Base-by-base conservation (phyloP, 2,329 filamentous ascomycete species). In the Arachnomyces sp. region DNA sequence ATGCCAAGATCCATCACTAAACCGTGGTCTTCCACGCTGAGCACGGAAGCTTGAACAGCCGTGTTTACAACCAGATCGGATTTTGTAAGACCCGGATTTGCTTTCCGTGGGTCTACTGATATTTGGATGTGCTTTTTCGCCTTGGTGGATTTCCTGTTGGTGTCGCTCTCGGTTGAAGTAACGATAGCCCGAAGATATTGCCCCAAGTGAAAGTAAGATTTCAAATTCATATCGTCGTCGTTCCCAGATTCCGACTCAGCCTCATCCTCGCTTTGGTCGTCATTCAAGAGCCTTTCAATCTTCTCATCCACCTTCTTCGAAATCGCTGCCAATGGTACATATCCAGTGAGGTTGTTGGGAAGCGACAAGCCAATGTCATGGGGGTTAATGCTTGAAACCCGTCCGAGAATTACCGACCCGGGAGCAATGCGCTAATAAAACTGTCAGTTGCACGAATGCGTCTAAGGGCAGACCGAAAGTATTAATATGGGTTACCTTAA, bases 21-120 rank as follows among this genome's bases (percentile, higher is more conserved):
- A 46, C 92, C 92, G 56, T 95, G 89, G 53, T 98, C 93, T 63
- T 98, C 90, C n/a, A 93, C 83, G 62, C 90, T 98, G 37, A 76
- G 66, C 17, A 98, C 82, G 0, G 88, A 83, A 2, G 88, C 90
- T 74, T 96, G 93, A 14, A 96, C 69, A 34, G 85, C 88, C 48
- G 72, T 74, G 55, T 94, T 83, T 31, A 75, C 65, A 7, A 92
- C 79, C 7, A 95, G 64, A 52, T 87, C 86, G 31, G 83, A 78
- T 49, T 78, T 75, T 3, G 75, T 71, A 15, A 98, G 69, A 1
- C 85, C 82, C 2, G 75, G 74, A 60, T 98, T 98, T 40, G 86
- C 74, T 46, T 86, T 75, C 44, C 75, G 74, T 2, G 92, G 92
- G 36, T 86, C 78, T 25, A 96, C 69, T 1, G 90, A 90, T 13